A percentile compares a stretch with the other conserved stretches of the same genome.
Conservation (phyloP, 2,329 filamentous ascomycete species). For the Ilyonectria destructans region DNA sequence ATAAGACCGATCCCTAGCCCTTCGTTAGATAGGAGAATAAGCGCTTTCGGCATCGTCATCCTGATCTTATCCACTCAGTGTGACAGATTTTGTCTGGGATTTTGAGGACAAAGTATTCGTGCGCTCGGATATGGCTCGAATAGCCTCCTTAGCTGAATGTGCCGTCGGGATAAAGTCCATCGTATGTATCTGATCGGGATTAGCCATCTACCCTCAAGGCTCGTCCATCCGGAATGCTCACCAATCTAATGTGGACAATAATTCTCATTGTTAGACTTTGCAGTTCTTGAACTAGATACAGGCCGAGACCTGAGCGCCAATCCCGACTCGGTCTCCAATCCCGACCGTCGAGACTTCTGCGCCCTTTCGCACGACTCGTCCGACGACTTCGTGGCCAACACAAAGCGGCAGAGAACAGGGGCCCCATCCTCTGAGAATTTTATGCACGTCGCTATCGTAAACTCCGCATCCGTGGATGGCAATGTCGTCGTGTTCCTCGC, state of each 20-base stretch:
- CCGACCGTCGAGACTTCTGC: constrained; percentile 64
- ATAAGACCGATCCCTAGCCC: too few relatives aligned
- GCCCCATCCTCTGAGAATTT: constrained; percentile 72
- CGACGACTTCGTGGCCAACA: constrained; percentile 74
- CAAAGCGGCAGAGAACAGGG: constrained; percentile 63
- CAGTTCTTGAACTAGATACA: constrained; percentile 69
- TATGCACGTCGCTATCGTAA: constrained; percentile 75
- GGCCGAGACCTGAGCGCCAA: constrained; percentile 73
- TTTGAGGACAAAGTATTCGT: constrained; percentile 73
- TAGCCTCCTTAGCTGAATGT: constrained; percentile 78
- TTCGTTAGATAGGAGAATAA: too few relatives aligned
- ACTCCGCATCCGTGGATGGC: constrained; percentile 80
- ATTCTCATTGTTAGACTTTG: constrained; percentile 66
- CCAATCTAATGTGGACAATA: constrained; percentile 61
- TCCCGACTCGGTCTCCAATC: constrained; percentile 76
- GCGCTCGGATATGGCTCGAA: constrained; percentile 65
- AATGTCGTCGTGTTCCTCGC: constrained; percentile 68
- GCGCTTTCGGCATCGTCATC: too few relatives aligned
- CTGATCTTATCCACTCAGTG: too few relatives aligned
- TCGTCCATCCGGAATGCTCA: background rate
- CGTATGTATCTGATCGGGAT: constrained; percentile 66
- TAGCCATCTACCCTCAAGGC: background rate
- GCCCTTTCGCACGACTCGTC: constrained; percentile 67
- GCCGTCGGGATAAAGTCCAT: constrained; percentile 71
- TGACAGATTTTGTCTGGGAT: constrained; percentile 66